phyloP scores from a whole-genome alignment of 108 stramenopile genomes.

The Stephanodiscus triporus region DNA sequence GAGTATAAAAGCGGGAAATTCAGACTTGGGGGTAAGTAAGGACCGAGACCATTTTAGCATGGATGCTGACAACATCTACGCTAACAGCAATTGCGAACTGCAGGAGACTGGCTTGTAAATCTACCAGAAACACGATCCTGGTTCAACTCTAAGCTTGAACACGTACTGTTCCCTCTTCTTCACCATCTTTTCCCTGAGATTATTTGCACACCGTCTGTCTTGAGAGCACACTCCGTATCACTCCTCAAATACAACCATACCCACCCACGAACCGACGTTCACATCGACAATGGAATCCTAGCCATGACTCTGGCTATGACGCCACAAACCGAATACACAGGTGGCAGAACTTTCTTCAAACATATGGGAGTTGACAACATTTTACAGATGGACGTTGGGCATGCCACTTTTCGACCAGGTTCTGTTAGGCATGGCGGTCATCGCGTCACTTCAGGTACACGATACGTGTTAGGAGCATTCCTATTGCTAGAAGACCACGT shows the following conservation, averaged over 20 bases:
- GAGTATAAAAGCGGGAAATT: slow-evolving; percentile 72
- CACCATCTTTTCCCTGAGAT: slow-evolving; percentile 62
- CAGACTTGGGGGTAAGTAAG: slow-evolving; percentile 54
- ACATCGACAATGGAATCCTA: slow-evolving; percentile 73
- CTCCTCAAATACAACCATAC: slow-evolving; percentile 68
- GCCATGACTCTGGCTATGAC: slow-evolving; percentile 71
- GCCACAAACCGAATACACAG: slow-evolving; percentile 45
- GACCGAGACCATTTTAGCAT: background rate
- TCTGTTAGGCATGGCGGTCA: slow-evolving; percentile 70
- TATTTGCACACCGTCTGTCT: slow-evolving; percentile 47
- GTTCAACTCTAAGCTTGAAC: slow-evolving; percentile 58
- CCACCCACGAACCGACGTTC: slow-evolving; percentile 71
- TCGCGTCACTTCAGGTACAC: slow-evolving; percentile 45
- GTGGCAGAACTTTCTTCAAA: slow-evolving; percentile 71
- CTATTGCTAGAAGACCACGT: slow-evolving; percentile 63
- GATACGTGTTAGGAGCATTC: slow-evolving; percentile 71
- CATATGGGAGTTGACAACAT: slow-evolving; percentile 60
- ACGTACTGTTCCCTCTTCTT: slow-evolving; percentile 53
- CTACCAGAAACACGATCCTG: slow-evolving; percentile 57
- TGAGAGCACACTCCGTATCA: slow-evolving; percentile 63
- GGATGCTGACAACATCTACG: background rate
- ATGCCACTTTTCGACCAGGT: slow-evolving; percentile 68
- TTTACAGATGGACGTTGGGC: slow-evolving; percentile 68
- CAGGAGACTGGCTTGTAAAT: slow-evolving; percentile 61
- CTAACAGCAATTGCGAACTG: background rate